Evolutionary conservation across 805 yeast genomes (phyloP), one percentile per base, ranked within the genome.

Genomic region (Diddensiella caesifluorescens): DNA sequence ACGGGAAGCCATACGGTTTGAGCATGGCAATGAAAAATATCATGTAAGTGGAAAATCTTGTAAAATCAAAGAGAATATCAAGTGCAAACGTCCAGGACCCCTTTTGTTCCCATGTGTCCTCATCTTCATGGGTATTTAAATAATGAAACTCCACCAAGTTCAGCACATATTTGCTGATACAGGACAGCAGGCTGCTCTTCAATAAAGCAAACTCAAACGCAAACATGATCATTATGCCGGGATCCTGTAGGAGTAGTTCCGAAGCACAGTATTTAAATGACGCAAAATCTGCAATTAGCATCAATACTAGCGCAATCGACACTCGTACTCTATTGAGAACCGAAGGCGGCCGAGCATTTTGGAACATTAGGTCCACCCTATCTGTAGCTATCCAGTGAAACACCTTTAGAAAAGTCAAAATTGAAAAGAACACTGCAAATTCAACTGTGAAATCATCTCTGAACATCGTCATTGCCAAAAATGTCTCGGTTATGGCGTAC

Each of bases 171-270:
- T 77, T 75, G 26, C 71, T 63, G 10, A 68, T 55, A 37, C 69
- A 63, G 5, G 73, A 64, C 12, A 77, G 51, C 20, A 76, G 57
- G 35, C 77, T 80, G 23, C 81, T 68, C 18, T 75, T 72, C 46
- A 81, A 66, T 44, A 85, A 65, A 2, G 83, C 80, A 55, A 81
- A 80, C 54, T 85, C 92, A 57, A 85, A 80, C 1, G 88, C 89
- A 59, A 85, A 80, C 40, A 81, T 69, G 30, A 83, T 15, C 84
- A 77, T 49, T 64, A 56, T 54, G 15, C 59, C 56, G 3, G 63
- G 61, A 2, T 53, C 57, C 12, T 45, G 43, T 3, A 42, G 30
- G 16, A 55, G 29, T 13, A 57, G 45, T 22, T 52, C 54, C 21
- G 44, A 38, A 12, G 79, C 71, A 51, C 83, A 73, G 20, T 72